phyloP scores from a whole-genome alignment of 768 basidiomycete genomes.

The Flagelloscypha sp. region DNA sequence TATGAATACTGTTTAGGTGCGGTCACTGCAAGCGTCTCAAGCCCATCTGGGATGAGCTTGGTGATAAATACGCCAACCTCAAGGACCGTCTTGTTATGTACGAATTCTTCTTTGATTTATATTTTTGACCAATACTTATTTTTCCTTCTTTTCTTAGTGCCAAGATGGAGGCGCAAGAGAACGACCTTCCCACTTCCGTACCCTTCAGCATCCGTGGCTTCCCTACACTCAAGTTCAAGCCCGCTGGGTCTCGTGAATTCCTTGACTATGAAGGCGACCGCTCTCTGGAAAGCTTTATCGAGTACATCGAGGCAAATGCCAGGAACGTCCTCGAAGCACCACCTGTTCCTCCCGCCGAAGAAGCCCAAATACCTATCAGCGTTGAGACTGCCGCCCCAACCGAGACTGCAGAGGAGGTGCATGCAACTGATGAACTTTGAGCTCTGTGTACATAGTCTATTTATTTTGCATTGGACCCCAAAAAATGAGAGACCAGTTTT shows the following conservation, averaged over 20 bases:
- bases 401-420: too few relatives aligned
- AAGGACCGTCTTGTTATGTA: slow-evolving; percentile 78
- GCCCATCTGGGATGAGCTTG: slow-evolving; percentile 89
- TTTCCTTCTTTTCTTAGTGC: slow-evolving; percentile 42
- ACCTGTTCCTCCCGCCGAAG: too few relatives aligned
- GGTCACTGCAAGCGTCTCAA: slow-evolving; percentile 96
- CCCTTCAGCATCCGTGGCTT: slow-evolving; percentile 84
- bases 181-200: slow-evolving; percentile 84
- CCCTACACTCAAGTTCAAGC: slow-evolving; percentile 96
- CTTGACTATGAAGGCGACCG: slow-evolving; percentile 92
- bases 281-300: slow-evolving; percentile 74
- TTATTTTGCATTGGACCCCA: too few relatives aligned
- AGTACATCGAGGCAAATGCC: slow-evolving; percentile 75
- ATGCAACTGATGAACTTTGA: too few relatives aligned
- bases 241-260: slow-evolving; percentile 79
- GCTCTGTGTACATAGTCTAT: too few relatives aligned
- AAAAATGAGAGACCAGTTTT: too few relatives aligned
- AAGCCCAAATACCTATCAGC: too few relatives aligned
- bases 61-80: slow-evolving; percentile 68
- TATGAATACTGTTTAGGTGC: slow-evolving; percentile 42
- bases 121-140: not conserved
- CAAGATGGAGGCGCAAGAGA: slow-evolving; percentile 95
- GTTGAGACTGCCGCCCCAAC: too few relatives aligned
- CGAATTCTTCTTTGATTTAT: slow-evolving; percentile 14
- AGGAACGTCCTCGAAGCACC: slow-evolving; percentile 63